These are phyloP conservation scores for Fusarium sp. DNA, from an alignment of 2,329 filamentous ascomycete genomes.

Conservation along the genomic window DNA sequence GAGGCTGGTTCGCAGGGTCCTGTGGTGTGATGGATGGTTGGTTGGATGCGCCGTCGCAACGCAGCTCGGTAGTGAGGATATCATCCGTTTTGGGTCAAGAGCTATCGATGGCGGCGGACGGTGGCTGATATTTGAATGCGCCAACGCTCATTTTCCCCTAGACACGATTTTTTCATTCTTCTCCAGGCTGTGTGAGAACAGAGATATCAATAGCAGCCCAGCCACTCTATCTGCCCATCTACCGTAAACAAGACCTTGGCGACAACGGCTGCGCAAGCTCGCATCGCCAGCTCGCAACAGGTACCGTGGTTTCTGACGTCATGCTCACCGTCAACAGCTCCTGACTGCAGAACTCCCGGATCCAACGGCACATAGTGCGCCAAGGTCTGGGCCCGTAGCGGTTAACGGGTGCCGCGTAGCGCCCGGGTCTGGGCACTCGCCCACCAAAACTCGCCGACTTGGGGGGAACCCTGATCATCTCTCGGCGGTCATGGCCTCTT, in stretches of 20 bases:
- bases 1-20: slow-evolving; percentile 21
- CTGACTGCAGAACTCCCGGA: slow-evolving; percentile 21
- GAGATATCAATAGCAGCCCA: not conserved
- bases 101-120: slow-evolving; percentile 16
- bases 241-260: slow-evolving; percentile 29
- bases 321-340: slow-evolving; percentile 4
- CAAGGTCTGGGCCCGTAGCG: slow-evolving; percentile 36
- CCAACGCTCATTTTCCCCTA: not conserved
- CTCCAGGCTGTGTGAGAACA: not conserved
- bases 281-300: slow-evolving; percentile 22
- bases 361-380: slow-evolving; percentile 33
- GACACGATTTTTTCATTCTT: slow-evolving; percentile 11
- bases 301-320: slow-evolving; percentile 38
- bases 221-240: slow-evolving; percentile 28
- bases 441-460: slow-evolving; percentile 6
- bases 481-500: not conserved
- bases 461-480: slow-evolving; percentile 22
- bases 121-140: slow-evolving; percentile 37
- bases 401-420: slow-evolving; percentile 28
- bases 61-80: slow-evolving; percentile 16
- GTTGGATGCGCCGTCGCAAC: slow-evolving; percentile 26
- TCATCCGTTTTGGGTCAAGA: slow-evolving; percentile 10
- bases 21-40: slow-evolving; percentile 34
- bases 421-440: slow-evolving; percentile 5
- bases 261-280: slow-evolving; percentile 37